phyloP scores from a whole-genome alignment of 2,329 filamentous ascomycete species.

The Thielaviopsis cerberus region DNA sequence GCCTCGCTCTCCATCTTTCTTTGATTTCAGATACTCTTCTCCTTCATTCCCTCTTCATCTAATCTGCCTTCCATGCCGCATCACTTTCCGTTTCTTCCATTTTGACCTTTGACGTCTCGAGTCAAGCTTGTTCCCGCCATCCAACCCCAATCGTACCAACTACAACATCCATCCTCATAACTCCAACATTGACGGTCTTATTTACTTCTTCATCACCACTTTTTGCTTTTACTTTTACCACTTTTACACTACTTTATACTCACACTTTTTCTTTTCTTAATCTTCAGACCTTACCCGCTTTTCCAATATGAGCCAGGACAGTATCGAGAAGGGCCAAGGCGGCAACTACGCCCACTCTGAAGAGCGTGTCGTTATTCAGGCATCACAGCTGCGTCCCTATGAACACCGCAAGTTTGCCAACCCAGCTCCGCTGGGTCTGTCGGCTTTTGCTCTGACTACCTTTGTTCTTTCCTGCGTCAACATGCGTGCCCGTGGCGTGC shows the following conservation, averaged over 20 bases:
- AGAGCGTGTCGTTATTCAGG: slow-evolving; percentile 30
- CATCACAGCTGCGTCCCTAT: slow-evolving; percentile 43
- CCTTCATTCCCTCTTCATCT: background rate
- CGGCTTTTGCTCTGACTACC: slow-evolving; percentile 65
- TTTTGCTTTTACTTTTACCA: slow-evolving; percentile 1
- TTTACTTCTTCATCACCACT: slow-evolving; percentile 2
- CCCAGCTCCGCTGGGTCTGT: slow-evolving; percentile 58
- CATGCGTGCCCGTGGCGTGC: slow-evolving; percentile 42
- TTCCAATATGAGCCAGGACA: slow-evolving; percentile 11
- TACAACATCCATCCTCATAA: background rate
- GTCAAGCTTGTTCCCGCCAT: background rate
- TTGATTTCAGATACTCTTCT: background rate
- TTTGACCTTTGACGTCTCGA: background rate
- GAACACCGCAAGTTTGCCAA: slow-evolving; percentile 60
- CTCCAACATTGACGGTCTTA: background rate
- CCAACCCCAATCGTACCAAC: background rate
- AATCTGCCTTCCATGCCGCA: background rate
- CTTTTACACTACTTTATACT: slow-evolving; percentile 6
- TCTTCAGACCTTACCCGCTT: slow-evolving; percentile 10
- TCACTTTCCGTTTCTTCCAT: background rate
- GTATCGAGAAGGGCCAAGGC: slow-evolving; percentile 10
- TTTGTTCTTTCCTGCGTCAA: slow-evolving; percentile 64
- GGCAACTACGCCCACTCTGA: slow-evolving; percentile 8
- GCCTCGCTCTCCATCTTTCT: background rate
- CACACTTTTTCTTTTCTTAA: slow-evolving; percentile 1